Conservation (phyloP, 306 rosid genomes). For the Cajanus cajan region DNA sequence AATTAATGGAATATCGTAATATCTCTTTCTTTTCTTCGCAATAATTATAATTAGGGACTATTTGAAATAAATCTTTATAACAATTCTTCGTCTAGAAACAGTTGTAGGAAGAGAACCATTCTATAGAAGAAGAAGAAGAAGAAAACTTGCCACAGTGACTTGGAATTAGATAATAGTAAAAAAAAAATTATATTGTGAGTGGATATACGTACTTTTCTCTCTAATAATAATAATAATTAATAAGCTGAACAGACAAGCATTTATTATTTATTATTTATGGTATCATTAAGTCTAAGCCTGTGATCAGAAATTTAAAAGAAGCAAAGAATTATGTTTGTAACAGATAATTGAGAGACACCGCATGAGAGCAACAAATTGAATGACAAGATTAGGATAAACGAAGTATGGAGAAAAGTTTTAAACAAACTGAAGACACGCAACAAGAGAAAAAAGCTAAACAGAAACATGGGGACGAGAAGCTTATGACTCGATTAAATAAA, state of each 20-base stretch:
- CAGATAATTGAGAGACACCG: background rate
- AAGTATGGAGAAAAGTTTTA: background rate
- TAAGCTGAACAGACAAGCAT: too few species aligned
- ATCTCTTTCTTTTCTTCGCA: too few species aligned
- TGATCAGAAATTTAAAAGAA: background rate
- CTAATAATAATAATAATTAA: too few species aligned
- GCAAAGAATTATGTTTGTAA: background rate
- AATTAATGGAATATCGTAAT: background rate
- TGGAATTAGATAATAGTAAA: too few species aligned
- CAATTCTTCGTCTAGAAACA: background rate
- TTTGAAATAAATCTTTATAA: background rate
- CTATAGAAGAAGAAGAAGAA: too few species aligned
- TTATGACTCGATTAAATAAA: background rate
- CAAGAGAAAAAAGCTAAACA: too few species aligned
- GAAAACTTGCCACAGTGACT: too few species aligned
- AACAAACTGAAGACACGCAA: background rate
- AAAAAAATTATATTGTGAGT: too few species aligned
- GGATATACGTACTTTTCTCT: too few species aligned
- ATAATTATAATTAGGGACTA: too few species aligned
- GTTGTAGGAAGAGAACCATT: background rate
- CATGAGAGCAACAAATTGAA: background rate
- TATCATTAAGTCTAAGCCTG: too few species aligned
- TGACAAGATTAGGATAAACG: background rate
- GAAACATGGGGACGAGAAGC: background rate
- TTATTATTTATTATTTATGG: too few species aligned